These are phyloP conservation scores for Arabidopsis hybrid DNA, from an alignment of 441 rosid genomes.

Conservation along the genomic window DNA sequence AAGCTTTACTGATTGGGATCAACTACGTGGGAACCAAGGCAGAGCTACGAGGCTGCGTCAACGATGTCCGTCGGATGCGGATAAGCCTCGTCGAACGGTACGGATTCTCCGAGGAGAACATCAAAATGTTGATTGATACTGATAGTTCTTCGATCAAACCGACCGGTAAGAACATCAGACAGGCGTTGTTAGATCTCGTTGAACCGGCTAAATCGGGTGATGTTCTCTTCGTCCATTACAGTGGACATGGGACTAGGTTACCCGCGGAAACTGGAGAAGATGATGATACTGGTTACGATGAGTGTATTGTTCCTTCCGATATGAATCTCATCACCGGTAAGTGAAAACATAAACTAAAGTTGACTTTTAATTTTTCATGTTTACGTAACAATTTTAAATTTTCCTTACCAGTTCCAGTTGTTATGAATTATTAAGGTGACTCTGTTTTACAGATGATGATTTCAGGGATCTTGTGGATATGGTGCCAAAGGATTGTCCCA, in stretches of 20 bases:
- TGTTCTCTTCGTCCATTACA: constrained; percentile 77
- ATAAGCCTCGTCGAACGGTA: constrained; percentile 64
- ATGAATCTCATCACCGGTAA: constrained; percentile 90
- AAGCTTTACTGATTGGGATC: constrained; percentile 80
- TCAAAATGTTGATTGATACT: constrained; percentile 75
- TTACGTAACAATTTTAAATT: not conserved
- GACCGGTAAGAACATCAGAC: constrained; percentile 77
- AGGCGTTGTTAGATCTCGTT: constrained; percentile 57
- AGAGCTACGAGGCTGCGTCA: constrained; percentile 83
- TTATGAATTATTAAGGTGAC: constrained; percentile 5
- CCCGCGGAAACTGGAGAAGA: constrained; percentile 97
- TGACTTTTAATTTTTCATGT: constrained; percentile 13
- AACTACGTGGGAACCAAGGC: constrained; percentile 89
- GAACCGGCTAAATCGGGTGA: constrained; percentile 71
- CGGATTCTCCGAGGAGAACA: constrained; percentile 68
- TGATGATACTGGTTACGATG: constrained; percentile 92
- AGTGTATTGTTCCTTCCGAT: constrained; percentile 93
- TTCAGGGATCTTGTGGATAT: constrained; percentile 83
- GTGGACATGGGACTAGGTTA: constrained; percentile 91
- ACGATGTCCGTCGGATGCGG: constrained; percentile 75
- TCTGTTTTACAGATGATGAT: constrained; percentile 67
- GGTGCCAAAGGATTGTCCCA: constrained; percentile 64
- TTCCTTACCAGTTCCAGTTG: not conserved
- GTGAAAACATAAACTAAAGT: not conserved
- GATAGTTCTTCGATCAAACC: constrained; percentile 67